A percentile compares a stretch with the other conserved stretches of the same genome.
Conservation (phyloP, 106 monocot species). For the Phalaenopsis aphrodite region DNA sequence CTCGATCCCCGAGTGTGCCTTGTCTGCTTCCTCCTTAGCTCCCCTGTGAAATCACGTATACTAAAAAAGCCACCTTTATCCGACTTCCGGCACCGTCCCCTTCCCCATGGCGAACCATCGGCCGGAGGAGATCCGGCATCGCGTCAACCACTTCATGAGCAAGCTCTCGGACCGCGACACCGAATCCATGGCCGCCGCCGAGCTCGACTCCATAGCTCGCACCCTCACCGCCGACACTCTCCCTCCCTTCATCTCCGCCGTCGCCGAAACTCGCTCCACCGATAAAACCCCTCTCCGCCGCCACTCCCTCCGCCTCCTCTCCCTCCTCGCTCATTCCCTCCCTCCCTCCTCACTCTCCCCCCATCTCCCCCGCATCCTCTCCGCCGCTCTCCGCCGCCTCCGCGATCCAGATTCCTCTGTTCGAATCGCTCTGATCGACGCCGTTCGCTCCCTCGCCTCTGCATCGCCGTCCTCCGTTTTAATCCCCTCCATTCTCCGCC, state of each 20-base stretch:
- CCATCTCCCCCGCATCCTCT: slow-evolving; percentile 63
- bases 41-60: not conserved
- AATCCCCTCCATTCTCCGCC: slow-evolving; percentile 31
- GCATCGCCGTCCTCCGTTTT: slow-evolving; percentile 9
- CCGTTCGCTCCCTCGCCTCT: slow-evolving; percentile 57
- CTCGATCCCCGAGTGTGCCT: not conserved
- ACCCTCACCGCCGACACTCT: slow-evolving; percentile 39
- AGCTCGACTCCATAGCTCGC: slow-evolving; percentile 78
- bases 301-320: slow-evolving; percentile 62
- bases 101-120: not conserved
- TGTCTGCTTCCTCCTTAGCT: not conserved
- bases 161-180: slow-evolving; percentile 92
- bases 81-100: not conserved
- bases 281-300: slow-evolving; percentile 82
- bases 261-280: slow-evolving; percentile 60
- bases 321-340: slow-evolving; percentile 37
- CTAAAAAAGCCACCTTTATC: not conserved
- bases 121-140: slow-evolving; percentile 34
- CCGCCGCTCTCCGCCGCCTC: slow-evolving; percentile 69
- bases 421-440: slow-evolving; percentile 63
- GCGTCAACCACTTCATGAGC: slow-evolving; percentile 52
- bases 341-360: slow-evolving; percentile 28
- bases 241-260: slow-evolving; percentile 59
- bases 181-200: slow-evolving; percentile 65
- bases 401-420: slow-evolving; percentile 88